Conservation (phyloP, 306 rosid species). For the Lathyrus tuberosus region DNA sequence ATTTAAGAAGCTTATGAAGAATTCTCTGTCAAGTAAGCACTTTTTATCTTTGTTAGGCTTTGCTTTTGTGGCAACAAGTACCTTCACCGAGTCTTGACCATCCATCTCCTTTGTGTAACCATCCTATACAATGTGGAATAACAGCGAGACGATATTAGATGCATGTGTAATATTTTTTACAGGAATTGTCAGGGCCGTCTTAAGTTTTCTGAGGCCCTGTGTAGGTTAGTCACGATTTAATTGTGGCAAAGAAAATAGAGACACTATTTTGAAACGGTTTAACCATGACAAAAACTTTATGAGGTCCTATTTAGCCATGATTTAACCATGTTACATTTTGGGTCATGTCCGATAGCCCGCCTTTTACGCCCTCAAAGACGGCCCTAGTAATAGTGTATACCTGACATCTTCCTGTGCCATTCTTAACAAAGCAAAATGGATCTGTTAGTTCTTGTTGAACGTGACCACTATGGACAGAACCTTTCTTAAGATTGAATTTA, state of each 20-base stretch:
- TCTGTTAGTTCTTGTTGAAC: slow-evolving; percentile 75
- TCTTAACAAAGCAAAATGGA: slow-evolving; percentile 68
- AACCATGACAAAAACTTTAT: too few relatives aligned
- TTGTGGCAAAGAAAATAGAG: too few relatives aligned
- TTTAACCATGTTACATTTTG: too few relatives aligned
- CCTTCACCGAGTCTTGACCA: slow-evolving; percentile 65
- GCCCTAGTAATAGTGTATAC: slow-evolving; percentile 37
- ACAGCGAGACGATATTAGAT: neutral
- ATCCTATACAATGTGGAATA: slow-evolving; percentile 54
- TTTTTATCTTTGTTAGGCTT: slow-evolving; percentile 57
- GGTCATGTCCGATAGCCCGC: too few relatives aligned
- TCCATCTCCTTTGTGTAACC: slow-evolving; percentile 74
- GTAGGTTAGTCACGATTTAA: too few relatives aligned
- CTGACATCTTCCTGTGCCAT: slow-evolving; percentile 83
- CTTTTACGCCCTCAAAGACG: too few relatives aligned
- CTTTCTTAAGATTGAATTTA: slow-evolving; percentile 60
- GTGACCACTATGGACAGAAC: slow-evolving; percentile 90
- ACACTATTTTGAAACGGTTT: too few relatives aligned
- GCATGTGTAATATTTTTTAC: neutral
- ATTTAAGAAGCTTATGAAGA: slow-evolving; percentile 66
- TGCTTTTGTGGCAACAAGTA: slow-evolving; percentile 89
- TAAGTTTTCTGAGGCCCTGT: too few relatives aligned
- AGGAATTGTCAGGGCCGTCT: too few relatives aligned
- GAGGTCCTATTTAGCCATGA: too few relatives aligned
- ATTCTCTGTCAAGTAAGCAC: slow-evolving; percentile 72